Evolutionary conservation across 2,329 filamentous ascomycete species (phyloP), one percentile per base, ranked within the genome.

Genomic region (Zymoseptoria crescenta): DNA sequence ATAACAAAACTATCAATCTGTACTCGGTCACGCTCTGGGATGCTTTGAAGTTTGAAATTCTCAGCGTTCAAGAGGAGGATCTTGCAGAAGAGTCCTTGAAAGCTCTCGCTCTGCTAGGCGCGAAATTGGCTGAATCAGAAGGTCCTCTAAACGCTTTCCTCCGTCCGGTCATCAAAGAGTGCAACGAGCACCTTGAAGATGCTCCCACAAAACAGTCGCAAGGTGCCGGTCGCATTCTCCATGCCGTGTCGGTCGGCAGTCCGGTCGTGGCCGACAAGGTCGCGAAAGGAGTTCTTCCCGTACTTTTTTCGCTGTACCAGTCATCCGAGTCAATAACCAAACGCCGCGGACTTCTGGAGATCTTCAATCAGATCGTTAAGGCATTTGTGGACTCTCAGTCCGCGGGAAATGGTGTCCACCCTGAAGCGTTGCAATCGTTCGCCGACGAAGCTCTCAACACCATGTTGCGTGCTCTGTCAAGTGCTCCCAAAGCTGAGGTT

Each of bases 1-100:
- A 81, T 20, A 76, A 81, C 7, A 75, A 77, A 9, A 84, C 82
- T 0, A 77, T 87, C 28, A 83, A 83, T 7, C 79, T 81, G 9
- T 86, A 86, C 66, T 85, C 84, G 0, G 81, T 85, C 54, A 85
- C 82, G 0, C 75, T 88, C 2, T 88, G 85, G 85, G 84, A 87
- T 65, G 80, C 84, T 8, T 70, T 88, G 55, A 88, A 87, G 69
- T 88, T 86, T 64, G 85, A 88, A 66, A 81, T 88, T 9, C 75
- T 88, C 13, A 86, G 85, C 63, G 80, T 83, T 0, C 83, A 87
- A 69, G 85, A 88, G 65, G 83, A 87, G 57, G 82, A 87, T 55
- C 73, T 88, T 8, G 83, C 83, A 0, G 76, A 84, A 54, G 80
- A 83, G 65, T 82, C 85, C 6, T 71, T 87, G 16, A 73, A 76